A percentile compares a stretch with the other conserved stretches of the same genome.
phyloP scores from a whole-genome alignment of 1,284 basidiomycete species.

The Ganoderma leucocontextum region DNA sequence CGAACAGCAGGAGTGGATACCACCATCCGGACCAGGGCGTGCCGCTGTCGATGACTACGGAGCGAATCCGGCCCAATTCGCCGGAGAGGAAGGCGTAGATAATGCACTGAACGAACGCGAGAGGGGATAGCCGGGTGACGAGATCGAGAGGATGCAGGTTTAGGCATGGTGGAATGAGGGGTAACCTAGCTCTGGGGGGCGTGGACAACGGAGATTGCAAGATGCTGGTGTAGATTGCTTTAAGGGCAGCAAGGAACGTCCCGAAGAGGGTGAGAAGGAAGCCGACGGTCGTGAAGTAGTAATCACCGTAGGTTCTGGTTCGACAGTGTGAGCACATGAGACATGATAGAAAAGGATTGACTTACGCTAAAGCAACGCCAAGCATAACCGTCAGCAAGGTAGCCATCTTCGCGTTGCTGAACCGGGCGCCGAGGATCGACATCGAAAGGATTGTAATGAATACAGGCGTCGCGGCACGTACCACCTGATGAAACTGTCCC shows the following conservation, averaged over 20 bases:
- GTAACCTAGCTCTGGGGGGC: conserved; percentile 13
- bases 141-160: conserved; percentile 87
- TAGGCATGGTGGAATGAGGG: conserved; percentile 53
- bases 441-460: conserved; percentile 86
- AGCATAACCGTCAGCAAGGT: conserved; percentile 88
- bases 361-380: conserved; percentile 93
- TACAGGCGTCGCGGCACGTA: conserved; percentile 90
- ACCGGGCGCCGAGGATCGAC: conserved; percentile 58
- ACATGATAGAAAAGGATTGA: conserved; percentile 33
- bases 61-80: conserved; percentile 74
- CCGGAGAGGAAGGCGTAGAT: conserved; percentile 80
- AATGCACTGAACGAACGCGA: conserved; percentile 89
- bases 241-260: conserved; percentile 88
- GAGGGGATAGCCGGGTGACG: conserved; percentile 83
- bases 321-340: conserved; percentile 3
- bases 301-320: conserved; percentile 87
- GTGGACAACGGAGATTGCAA: conserved; percentile 60
- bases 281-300: conserved; percentile 85
- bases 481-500: conserved; percentile 90
- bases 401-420: conserved; percentile 67
- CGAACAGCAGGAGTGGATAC: conserved; percentile 63
- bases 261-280: conserved; percentile 88
- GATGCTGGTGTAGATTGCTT: conserved; percentile 90
- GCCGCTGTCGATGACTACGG: conserved; percentile 3
- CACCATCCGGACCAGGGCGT: conserved; percentile 55